Percentiles rank a stretch among this genome's conserved stretches.
Evolutionary conservation across 495 filamentous ascomycete species (phyloP).

Genomic region (Hypoxylon trugodes): DNA sequence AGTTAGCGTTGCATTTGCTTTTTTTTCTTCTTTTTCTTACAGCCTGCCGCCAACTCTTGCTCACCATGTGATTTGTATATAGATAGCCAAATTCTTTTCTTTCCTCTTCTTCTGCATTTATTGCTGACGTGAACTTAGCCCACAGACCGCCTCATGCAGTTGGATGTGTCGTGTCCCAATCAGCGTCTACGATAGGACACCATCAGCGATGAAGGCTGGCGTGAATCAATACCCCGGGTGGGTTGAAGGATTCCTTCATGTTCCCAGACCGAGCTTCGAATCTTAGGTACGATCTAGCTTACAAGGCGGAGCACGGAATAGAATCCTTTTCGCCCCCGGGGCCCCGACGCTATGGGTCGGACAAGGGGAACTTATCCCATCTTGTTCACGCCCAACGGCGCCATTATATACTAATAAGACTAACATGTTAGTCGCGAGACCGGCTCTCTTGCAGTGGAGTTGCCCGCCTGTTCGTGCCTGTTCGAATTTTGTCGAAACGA

Average conservation of each 20-base stretch:
- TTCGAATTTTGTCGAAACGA: slow-evolving; percentile 3
- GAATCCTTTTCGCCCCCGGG: slow-evolving; percentile 17
- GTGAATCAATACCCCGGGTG: neutral
- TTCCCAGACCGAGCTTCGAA: slow-evolving; percentile 2
- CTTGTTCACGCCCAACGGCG: slow-evolving; percentile 1
- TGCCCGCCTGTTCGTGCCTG: slow-evolving; percentile 16
- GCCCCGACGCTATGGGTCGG: slow-evolving; percentile 13
- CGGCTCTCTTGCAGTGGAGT: slow-evolving; percentile 14
- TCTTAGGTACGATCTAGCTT: slow-evolving; percentile 6
- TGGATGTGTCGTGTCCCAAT: slow-evolving; percentile 1
- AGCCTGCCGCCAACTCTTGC: neutral
- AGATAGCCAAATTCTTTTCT: neutral
- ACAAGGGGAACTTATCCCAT: slow-evolving; percentile 4
- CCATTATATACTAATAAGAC: slow-evolving; percentile 15
- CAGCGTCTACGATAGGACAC: neutral
- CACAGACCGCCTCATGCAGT: slow-evolving; percentile 11
- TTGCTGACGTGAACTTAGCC: slow-evolving; percentile 20
- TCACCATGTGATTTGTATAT: neutral
- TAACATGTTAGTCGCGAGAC: slow-evolving; percentile 24
- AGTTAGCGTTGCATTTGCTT: too few relatives aligned
- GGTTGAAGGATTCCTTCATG: neutral
- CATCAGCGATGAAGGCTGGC: neutral
- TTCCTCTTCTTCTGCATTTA: neutral
- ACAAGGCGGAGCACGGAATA: neutral
- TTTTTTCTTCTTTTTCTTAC: too few relatives aligned